Base-by-base conservation (phyloP, 2,329 filamentous ascomycete species). In the Paracoccidioides lutzii region DNA sequence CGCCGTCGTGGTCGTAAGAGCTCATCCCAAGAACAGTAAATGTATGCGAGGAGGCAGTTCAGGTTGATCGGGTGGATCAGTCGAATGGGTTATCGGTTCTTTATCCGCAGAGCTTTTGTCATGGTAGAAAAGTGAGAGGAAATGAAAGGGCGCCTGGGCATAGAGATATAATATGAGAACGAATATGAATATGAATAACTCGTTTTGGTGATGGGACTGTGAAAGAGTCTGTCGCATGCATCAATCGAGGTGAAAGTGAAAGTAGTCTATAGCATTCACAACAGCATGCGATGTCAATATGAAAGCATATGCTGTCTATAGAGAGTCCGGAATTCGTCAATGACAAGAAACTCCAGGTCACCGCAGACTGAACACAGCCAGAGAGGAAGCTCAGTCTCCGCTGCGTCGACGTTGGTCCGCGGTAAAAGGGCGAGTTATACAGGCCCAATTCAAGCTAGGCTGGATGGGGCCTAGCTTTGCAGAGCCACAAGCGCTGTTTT, bases 1-100 rank as follows among this genome's bases (percentile, higher is more conserved):
- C 65, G 38, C 61, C 67, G 56, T 65, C 62, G 41, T 73, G 71
- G 10, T 73, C 71, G 59, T 70, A 72, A 54, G 63, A 69, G 54
- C 70, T 68, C 71, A 73, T 72, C 14, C 50, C 38, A 52, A 41
- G 12, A 28, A 32, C 10, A 10, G 22, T 28, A 52, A 9, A 30
- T n/a, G 15, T 14, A 40, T 32, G 37, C 50, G 33, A 38, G 15
- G 10, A 8, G 35, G 38, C 3, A 33, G 30, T 6, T 42, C 9
- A 28, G 22, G 28, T n/a, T n/a, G 9, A 35, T 38, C 10, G 32
- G 30, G 10, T 12, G n/a, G 6, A 51, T 38, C 4, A 41, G 35
- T 40, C 35, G 22, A 42, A 52, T 28, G 38, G 30, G 14, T 32
- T 10, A 52, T 52, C 38, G 42, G 50, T 28, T 52, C 28, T 22